Conservation (phyloP, 2,329 filamentous ascomycete genomes). For the Diaporthe aspalathi region DNA sequence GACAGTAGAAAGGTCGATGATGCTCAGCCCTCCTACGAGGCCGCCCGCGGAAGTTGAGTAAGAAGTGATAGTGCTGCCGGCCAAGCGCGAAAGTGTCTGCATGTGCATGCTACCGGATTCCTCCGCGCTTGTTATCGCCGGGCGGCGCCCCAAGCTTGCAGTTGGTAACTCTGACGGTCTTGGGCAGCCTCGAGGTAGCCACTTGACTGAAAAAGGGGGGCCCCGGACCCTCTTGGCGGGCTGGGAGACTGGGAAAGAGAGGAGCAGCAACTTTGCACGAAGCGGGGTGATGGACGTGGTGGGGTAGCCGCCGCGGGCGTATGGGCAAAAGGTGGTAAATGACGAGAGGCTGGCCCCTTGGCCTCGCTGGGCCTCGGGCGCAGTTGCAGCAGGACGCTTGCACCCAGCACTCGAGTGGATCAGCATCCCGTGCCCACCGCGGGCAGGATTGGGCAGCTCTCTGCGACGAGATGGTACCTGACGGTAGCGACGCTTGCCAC, state of each 20-base stretch:
- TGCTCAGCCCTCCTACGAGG: conserved; percentile 18
- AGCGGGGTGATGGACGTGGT: conserved; percentile 30
- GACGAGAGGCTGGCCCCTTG: conserved; percentile 23
- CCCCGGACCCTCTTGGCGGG: conserved; percentile 25
- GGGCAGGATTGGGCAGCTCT: neutral
- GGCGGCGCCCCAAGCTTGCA: conserved; percentile 4
- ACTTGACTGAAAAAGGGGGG: conserved; percentile 27
- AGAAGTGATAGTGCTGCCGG: conserved; percentile 3
- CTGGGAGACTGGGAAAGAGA: conserved; percentile 16
- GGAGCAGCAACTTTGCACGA: conserved; percentile 35
- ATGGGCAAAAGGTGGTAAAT: neutral
- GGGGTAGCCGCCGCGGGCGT: conserved; percentile 22
- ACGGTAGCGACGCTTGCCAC: conserved; percentile 1
- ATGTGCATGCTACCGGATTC: conserved; percentile 23
- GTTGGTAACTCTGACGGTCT: conserved; percentile 6
- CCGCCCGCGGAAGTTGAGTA: neutral
- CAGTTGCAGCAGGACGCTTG: neutral
- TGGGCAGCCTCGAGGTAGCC: conserved; percentile 31
- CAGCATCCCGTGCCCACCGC: neutral
- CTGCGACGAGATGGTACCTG: neutral
- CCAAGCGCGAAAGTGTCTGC: conserved; percentile 13
- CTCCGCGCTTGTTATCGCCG: conserved; percentile 25
- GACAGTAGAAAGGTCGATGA: conserved; percentile 3
- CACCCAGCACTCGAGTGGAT: conserved; percentile 15
- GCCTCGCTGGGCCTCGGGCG: conserved; percentile 15